These are phyloP conservation scores for Alternaria triticina DNA, from an alignment of 2,329 filamentous ascomycete species.

Conservation along the genomic window DNA sequence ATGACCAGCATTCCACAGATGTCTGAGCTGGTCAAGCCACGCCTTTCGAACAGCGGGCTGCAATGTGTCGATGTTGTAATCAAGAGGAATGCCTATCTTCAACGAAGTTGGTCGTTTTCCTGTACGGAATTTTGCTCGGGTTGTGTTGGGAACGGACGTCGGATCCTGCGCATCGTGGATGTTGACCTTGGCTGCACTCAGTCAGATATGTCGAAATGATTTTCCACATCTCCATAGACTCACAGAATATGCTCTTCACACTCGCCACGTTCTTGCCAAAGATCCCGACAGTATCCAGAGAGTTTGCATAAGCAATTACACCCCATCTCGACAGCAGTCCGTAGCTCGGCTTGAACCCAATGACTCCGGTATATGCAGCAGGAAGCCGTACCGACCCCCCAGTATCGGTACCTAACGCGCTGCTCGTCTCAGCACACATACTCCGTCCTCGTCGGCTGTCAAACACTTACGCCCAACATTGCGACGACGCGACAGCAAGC, in stretches of 20 bases:
- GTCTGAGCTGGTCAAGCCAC: conserved; percentile 69
- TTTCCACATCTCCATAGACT: not conserved
- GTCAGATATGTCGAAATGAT: conserved; percentile 2
- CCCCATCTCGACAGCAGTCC: conserved; percentile 85
- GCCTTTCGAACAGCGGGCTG: conserved; percentile 69
- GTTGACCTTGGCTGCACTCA: conserved; percentile 56
- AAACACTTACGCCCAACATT: conserved; percentile 62
- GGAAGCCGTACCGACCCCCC: conserved; percentile 87
- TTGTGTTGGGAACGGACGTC: conserved; percentile 67
- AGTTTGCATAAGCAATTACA: conserved; percentile 91
- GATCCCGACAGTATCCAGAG: conserved; percentile 86
- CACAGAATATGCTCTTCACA: conserved; percentile 53
- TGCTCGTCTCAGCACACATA: conserved; percentile 33
- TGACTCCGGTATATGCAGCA: conserved; percentile 81
- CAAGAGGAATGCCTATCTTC: conserved; percentile 66
- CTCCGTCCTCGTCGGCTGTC: not conserved
- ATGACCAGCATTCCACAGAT: conserved; percentile 70
- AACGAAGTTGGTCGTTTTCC: conserved; percentile 4
- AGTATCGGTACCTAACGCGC: conserved; percentile 89
- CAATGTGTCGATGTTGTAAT: conserved; percentile 90
- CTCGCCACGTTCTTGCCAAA: conserved; percentile 64
- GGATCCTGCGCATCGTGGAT: conserved; percentile 74
- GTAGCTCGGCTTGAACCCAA: conserved; percentile 92
- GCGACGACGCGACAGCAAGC: conserved; percentile 73
- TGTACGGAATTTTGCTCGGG: conserved; percentile 56